phyloP scores from a whole-genome alignment of 2,329 filamentous ascomycete species.

The Fonsecaea multimorphosa region DNA sequence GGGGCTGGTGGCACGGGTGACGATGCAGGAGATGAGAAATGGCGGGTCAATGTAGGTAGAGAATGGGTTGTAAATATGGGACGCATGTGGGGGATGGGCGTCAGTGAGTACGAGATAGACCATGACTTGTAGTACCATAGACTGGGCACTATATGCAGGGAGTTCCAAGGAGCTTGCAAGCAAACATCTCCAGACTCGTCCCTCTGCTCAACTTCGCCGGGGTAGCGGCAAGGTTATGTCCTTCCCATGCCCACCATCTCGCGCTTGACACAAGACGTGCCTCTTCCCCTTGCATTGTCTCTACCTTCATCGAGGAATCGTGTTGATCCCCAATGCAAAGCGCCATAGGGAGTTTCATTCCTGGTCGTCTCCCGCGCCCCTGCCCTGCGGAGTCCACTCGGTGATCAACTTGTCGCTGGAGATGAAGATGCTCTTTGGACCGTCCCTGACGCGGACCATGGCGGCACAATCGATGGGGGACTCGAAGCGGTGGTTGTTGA shows the following conservation, averaged over 20 bases:
- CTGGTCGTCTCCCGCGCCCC: background rate
- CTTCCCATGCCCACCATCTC: background rate
- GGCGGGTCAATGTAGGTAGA: constrained; percentile 55
- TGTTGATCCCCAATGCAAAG: background rate
- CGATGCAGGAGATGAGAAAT: constrained; percentile 52
- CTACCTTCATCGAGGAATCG: background rate
- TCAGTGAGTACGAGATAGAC: constrained; percentile 53
- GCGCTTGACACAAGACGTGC: background rate
- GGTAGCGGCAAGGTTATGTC: background rate
- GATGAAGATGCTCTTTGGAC: constrained; percentile 33
- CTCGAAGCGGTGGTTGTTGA: constrained; percentile 24
- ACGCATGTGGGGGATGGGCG: constrained; percentile 48
- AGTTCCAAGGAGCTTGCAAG: background rate
- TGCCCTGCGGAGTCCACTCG: constrained; percentile 27
- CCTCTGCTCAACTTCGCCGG: background rate
- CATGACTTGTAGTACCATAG: constrained; percentile 24
- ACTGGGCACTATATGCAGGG: too few species aligned
- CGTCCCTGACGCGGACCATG: constrained; percentile 30
- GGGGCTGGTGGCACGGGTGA: constrained; percentile 46
- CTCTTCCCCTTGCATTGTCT: background rate
- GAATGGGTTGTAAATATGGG: constrained; percentile 55
- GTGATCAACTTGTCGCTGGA: constrained; percentile 6
- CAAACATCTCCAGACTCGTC: background rate
- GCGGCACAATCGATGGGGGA: constrained; percentile 22
- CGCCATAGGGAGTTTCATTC: background rate